These are phyloP conservation scores for Podospora didyma DNA, from an alignment of 495 filamentous ascomycete genomes.

Conservation along the genomic window DNA sequence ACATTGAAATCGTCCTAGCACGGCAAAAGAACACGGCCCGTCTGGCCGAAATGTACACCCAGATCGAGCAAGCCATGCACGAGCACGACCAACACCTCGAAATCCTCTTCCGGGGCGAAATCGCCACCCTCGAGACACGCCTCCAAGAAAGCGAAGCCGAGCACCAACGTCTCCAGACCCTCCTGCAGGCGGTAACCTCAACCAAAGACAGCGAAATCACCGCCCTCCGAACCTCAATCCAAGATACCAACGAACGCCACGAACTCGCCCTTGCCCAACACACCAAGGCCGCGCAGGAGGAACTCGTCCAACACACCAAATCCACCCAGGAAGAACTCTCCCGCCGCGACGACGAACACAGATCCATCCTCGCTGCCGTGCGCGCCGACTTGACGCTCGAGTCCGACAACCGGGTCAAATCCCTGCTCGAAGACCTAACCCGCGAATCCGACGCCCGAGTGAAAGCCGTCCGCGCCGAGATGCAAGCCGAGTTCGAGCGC, in stretches of 20 bases:
- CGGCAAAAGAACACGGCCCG: neutral
- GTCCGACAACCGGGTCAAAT: no score
- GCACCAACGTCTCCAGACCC: neutral
- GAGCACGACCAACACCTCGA: neutral
- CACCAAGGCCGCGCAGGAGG: neutral
- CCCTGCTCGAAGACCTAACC: no score
- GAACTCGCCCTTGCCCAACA: neutral
- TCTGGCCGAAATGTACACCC: neutral
- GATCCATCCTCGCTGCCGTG: no score
- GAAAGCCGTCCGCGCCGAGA: neutral
- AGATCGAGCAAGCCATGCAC: neutral
- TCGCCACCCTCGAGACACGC: neutral
- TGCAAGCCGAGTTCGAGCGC: neutral
- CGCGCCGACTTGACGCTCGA: no score
- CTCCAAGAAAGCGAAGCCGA: neutral
- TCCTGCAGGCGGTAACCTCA: neutral
- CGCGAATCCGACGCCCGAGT: neutral
- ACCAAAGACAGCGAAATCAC: neutral
- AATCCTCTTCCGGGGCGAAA: neutral
- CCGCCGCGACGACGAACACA: no score
- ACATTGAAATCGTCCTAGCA: neutral
- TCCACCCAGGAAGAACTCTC: no score
- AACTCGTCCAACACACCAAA: neutral
- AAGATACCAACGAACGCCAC: neutral
- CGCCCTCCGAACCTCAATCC: neutral